Evolutionary conservation across 371 early-diverging fungal species (phyloP), one percentile per base, ranked within the genome.

Genomic region (Coelomomyces lativittatus): DNA sequence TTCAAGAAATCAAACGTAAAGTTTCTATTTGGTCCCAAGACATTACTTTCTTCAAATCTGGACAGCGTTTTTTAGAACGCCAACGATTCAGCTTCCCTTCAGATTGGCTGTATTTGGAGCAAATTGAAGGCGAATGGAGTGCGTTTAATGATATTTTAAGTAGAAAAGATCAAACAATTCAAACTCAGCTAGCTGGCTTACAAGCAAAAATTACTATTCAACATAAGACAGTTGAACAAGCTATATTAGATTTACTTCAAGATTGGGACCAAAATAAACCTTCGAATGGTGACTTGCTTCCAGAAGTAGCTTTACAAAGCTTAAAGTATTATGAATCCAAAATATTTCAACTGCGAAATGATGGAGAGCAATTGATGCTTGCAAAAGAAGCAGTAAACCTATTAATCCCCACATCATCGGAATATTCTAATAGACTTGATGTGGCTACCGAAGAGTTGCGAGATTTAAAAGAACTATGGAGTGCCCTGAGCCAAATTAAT

Each of bases 191-290:
- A 31, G 35, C 44, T 23, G 14, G 36, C n/a, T 21, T 53, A 1
- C 39, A 31, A 27, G 27, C 27, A 9, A 51, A 45, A 28, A 12
- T 19, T 4, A n/a, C 12, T 24, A 19, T 15, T 14, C 19, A 27
- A 17, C 26, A 47, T 21, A 27, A 51, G 7, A 8, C 24, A 21
- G 79, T 91, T 4, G 85, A 86, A 41, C 72, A 78, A 50, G 85
- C 86, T 58, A 87, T 91, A 53, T 70, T 74, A n/a, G 81, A 83
- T 27, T 74, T 88, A 44, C 63, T 82, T 40, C 67, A 63, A 9
- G 91, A 95, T 58, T 97, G 97, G 98, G 89, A 88, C 48, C 79
- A 80, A 57, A 70, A 57, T 57, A 96, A 93, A 59, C 97, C 96
- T 11, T 82, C 90, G 10, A 82, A 86, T 55, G 97, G 93, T n/a